Percentiles rank a stretch among this genome's conserved stretches.
These are phyloP conservation scores for Suillus bovinus DNA, from an alignment of 768 basidiomycete species.

Conservation along the genomic window DNA sequence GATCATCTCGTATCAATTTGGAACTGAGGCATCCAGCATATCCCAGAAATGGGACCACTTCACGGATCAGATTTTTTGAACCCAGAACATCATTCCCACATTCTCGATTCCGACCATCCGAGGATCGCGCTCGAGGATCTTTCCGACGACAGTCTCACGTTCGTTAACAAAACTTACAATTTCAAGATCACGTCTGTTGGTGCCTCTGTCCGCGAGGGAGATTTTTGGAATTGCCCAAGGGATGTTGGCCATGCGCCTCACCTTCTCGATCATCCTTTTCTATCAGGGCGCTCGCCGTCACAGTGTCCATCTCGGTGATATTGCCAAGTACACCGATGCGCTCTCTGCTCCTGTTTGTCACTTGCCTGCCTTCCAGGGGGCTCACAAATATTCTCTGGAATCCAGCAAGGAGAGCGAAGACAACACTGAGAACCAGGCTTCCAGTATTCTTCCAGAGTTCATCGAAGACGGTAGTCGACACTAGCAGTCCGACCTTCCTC, in stretches of 20 bases:
- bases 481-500: background rate
- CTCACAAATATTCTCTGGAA: background rate
- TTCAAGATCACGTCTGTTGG: constrained; percentile 10
- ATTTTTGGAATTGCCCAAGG: constrained; percentile 7
- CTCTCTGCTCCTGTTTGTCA: background rate
- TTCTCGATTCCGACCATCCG: constrained; percentile 30
- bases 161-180: constrained; percentile 7
- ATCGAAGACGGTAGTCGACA: background rate
- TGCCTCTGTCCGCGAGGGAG: constrained; percentile 7
- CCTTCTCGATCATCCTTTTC: background rate
- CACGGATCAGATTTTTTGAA: constrained; percentile 29
- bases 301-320: background rate
- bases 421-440: background rate
- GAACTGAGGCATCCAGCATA: background rate
- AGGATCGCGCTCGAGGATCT: constrained; percentile 23
- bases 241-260: background rate
- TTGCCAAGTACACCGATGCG: background rate
- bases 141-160: background rate
- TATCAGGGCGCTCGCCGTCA: background rate
- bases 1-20: background rate
- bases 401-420: background rate
- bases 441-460: background rate
- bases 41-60: constrained; percentile 19
- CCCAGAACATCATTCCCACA: constrained; percentile 20
- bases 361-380: background rate